These are phyloP conservation scores for Chlorella sp. DNA, from an alignment of 139 green algal species.

Conservation along the genomic window DNA sequence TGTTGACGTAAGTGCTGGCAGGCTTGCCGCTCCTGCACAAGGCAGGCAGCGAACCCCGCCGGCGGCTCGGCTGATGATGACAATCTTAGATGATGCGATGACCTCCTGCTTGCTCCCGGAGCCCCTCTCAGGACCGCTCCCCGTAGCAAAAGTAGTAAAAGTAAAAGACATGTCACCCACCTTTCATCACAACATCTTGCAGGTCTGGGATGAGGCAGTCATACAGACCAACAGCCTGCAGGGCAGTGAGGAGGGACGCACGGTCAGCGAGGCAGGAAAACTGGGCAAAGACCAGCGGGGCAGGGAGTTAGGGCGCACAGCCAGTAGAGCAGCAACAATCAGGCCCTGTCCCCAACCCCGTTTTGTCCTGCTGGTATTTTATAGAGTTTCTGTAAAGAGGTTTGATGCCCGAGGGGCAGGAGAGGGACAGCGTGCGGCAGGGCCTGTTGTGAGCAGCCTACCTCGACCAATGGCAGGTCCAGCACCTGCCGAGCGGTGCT, in stretches of 20 bases:
- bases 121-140: too few relatives aligned
- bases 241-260: too few relatives aligned
- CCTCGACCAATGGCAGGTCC: neutral
- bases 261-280: too few relatives aligned
- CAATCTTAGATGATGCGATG: too few relatives aligned
- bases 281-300: too few relatives aligned
- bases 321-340: too few relatives aligned
- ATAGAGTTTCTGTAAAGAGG: neutral
- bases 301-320: too few relatives aligned
- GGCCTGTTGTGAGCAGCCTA: neutral
- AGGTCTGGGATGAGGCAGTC: neutral
- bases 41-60: neutral
- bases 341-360: too few relatives aligned
- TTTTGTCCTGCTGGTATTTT: too few relatives aligned
- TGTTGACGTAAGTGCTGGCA: neutral
- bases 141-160: too few relatives aligned
- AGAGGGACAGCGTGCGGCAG: neutral
- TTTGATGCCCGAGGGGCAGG: neutral
- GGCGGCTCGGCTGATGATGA: too few relatives aligned
- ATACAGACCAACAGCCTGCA: neutral
- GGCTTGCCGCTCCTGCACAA: neutral
- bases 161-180: neutral
- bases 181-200: neutral
- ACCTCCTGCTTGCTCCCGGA: too few relatives aligned
- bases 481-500: neutral